A percentile compares a stretch with the other conserved stretches of the same genome.
phyloP scores from a whole-genome alignment of 208 protist species.

The Lotmaria passim region DNA sequence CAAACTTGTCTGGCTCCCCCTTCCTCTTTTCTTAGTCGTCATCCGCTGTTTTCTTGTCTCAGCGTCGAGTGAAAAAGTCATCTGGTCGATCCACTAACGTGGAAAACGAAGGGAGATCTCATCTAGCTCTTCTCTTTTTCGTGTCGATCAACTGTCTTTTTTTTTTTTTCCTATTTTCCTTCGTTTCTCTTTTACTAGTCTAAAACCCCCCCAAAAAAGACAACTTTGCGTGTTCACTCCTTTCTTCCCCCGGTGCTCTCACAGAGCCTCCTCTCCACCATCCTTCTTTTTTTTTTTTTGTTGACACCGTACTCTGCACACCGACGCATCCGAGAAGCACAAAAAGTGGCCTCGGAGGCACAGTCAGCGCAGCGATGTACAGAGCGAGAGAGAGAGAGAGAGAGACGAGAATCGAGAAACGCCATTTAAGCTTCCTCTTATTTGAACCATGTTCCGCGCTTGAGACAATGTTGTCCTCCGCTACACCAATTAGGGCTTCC shows the following conservation, averaged over 20 bases:
- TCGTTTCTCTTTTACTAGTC: conserved; percentile 28
- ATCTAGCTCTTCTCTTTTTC: conserved; percentile 8
- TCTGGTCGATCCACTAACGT: background rate
- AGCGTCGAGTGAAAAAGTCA: conserved; percentile 10
- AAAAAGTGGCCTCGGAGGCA: no score
- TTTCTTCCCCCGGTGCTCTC: background rate
- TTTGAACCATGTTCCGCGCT: no score
- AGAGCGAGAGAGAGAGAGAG: background rate
- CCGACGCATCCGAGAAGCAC: no score
- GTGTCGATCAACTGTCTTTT: no score
- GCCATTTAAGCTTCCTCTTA: background rate
- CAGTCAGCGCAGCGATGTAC: no score
- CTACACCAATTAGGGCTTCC: no score
- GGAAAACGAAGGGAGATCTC: conserved; percentile 2
- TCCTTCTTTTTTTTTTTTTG: background rate
- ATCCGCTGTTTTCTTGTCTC: background rate
- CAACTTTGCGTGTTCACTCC: conserved; percentile 1
- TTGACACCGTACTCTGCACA: no score
- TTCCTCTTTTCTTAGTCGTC: conserved; percentile 28
- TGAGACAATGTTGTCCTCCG: no score
- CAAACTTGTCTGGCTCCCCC: no score
- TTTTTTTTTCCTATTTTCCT: conserved; percentile 23
- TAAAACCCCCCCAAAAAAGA: conserved; percentile 19
- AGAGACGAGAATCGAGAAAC: background rate
- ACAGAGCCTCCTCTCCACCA: background rate